Conservation (phyloP, 2,329 filamentous ascomycete species). For the Epicoccum nigrum region DNA sequence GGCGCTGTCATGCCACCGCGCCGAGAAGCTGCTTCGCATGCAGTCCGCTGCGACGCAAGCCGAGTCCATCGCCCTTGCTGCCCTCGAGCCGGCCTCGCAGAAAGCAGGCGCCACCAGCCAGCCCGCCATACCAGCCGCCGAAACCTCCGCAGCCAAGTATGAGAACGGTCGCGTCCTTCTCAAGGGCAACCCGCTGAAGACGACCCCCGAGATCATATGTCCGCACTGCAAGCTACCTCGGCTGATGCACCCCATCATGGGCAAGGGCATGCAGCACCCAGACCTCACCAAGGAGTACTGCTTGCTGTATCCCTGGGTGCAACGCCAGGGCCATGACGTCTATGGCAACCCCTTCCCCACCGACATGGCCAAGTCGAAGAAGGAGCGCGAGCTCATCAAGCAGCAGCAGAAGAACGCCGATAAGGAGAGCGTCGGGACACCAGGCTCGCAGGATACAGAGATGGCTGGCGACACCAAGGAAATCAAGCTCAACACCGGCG, state of each 20-base stretch:
- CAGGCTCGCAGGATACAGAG: slow-evolving; percentile 52
- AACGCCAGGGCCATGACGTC: slow-evolving; percentile 77
- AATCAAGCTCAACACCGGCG: slow-evolving; percentile 57
- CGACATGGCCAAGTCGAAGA: slow-evolving; percentile 75
- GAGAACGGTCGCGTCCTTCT: slow-evolving; percentile 71
- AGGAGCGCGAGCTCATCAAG: slow-evolving; percentile 66
- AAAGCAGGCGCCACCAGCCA: slow-evolving; percentile 51
- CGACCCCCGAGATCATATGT: slow-evolving; percentile 74
- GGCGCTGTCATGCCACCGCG: slow-evolving; percentile 74
- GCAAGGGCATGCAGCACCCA: slow-evolving; percentile 71
- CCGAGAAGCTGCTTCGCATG: slow-evolving; percentile 77
- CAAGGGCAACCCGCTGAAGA: slow-evolving; percentile 75
- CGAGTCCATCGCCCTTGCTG: slow-evolving; percentile 47
- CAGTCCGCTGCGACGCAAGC: slow-evolving; percentile 62
- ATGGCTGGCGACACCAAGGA: slow-evolving; percentile 48
- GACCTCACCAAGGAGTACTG: slow-evolving; percentile 68
- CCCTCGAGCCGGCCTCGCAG: slow-evolving; percentile 43
- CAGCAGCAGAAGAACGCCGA: slow-evolving; percentile 50
- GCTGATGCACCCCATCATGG: slow-evolving; percentile 73
- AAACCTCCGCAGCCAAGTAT: slow-evolving; percentile 72
- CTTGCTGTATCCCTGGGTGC: slow-evolving; percentile 78
- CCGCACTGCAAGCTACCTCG: slow-evolving; percentile 76
- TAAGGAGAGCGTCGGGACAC: slow-evolving; percentile 54
- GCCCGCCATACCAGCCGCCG: slow-evolving; percentile 57
- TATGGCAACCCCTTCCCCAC: slow-evolving; percentile 83